A percentile compares a stretch with the other conserved stretches of the same genome.
Conservation (phyloP, 2,329 filamentous ascomycete genomes). For the Colletotrichum falcatum region DNA sequence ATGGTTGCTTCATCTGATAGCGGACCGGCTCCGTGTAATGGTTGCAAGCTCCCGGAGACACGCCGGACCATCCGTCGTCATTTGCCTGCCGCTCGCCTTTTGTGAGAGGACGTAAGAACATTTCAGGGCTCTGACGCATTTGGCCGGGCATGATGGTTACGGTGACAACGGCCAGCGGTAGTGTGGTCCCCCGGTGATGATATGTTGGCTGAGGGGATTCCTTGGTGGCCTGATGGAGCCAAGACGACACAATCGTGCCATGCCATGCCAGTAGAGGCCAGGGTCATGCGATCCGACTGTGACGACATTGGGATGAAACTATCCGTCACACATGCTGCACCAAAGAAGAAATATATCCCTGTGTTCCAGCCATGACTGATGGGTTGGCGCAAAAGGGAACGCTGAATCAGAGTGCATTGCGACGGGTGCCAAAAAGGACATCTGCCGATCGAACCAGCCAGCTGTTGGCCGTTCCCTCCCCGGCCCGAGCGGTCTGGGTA, state of each 20-base stretch:
- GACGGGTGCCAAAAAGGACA: background rate
- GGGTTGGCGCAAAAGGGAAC: background rate
- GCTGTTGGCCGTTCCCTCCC: too few species aligned
- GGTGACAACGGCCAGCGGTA: constrained; percentile 1
- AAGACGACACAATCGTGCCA: constrained; percentile 10
- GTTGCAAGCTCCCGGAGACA: background rate
- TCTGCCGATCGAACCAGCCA: background rate
- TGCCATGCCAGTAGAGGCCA: background rate
- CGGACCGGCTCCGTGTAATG: too few species aligned
- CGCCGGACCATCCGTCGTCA: constrained; percentile 14
- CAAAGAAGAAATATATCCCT: background rate
- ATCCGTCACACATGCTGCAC: background rate
- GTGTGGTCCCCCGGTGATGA: background rate
- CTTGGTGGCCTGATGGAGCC: constrained; percentile 6
- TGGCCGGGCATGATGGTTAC: background rate
- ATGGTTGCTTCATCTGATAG: background rate
- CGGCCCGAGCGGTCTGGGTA: background rate
- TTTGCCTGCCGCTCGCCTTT: constrained; percentile 14
- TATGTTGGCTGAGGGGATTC: constrained; percentile 28
- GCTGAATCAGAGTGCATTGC: background rate
- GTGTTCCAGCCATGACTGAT: background rate
- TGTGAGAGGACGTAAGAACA: background rate
- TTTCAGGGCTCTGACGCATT: background rate
- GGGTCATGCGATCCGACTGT: background rate
- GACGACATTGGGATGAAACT: background rate